These are phyloP conservation scores for Tuber microsphaerosporum DNA, from an alignment of 495 filamentous ascomycete genomes.

Conservation along the genomic window DNA sequence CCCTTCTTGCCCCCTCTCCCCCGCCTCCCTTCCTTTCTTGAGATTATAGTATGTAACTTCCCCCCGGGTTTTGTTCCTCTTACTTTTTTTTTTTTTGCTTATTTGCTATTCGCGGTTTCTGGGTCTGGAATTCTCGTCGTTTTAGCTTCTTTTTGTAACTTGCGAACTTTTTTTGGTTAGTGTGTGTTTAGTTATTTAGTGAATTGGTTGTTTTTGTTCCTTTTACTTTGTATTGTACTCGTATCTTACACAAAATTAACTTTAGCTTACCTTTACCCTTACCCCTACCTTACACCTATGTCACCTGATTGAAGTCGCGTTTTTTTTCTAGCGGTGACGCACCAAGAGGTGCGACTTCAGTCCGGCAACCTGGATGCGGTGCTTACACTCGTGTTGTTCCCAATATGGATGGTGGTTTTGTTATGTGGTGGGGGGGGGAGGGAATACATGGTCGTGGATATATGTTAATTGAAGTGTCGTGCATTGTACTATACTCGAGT, in stretches of 20 bases:
- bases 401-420: neutral
- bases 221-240: slow-evolving; percentile 3
- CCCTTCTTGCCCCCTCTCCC: neutral
- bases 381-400: neutral
- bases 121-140: neutral
- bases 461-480: neutral
- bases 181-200: neutral
- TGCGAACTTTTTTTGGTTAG: neutral
- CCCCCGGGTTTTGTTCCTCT: neutral
- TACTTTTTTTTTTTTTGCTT: neutral
- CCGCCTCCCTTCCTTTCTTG: neutral
- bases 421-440: neutral
- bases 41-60: slow-evolving; percentile 1
- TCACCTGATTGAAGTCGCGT: neutral
- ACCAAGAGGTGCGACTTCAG: neutral
- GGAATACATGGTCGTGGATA: neutral
- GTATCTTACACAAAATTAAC: slow-evolving; percentile 4
- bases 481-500: no score
- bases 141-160: neutral
- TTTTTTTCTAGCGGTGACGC: neutral
- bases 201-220: neutral
- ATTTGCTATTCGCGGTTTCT: neutral
- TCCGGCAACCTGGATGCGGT: neutral
- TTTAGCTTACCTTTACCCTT: neutral
- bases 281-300: neutral